phyloP scores from a whole-genome alignment of 257 asterid species.

The Anisodus acutangulus region DNA sequence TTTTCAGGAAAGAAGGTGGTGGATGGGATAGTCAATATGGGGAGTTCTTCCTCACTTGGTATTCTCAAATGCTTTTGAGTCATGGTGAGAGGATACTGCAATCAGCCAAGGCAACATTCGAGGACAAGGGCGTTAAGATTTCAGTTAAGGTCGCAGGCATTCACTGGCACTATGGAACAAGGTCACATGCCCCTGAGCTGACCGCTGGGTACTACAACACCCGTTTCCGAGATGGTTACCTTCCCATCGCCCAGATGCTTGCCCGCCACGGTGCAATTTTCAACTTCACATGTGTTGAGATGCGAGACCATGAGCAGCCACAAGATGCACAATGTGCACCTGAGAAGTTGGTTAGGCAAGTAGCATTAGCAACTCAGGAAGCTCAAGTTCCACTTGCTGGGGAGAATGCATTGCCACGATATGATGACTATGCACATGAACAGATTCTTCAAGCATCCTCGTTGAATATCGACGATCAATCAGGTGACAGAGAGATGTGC shows the following conservation, averaged over 20 bases:
- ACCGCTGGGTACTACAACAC: slow-evolving; percentile 97
- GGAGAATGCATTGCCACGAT: slow-evolving; percentile 88
- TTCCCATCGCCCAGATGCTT: slow-evolving; percentile 93
- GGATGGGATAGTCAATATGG: slow-evolving; percentile 78
- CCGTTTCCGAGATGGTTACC: slow-evolving; percentile 77
- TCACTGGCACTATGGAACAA: slow-evolving; percentile 95
- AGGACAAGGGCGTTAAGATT: slow-evolving; percentile 63
- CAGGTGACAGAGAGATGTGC: slow-evolving; percentile 68
- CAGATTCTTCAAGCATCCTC: slow-evolving; percentile 70
- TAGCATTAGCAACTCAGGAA: slow-evolving; percentile 74
- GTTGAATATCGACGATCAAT: slow-evolving; percentile 45
- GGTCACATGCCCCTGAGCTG: slow-evolving; percentile 98
- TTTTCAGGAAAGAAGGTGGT: slow-evolving; percentile 81
- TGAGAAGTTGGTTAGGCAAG: slow-evolving; percentile 84
- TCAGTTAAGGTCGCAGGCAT: slow-evolving; percentile 90
- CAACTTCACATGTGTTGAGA: slow-evolving; percentile 94
- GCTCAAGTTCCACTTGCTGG: slow-evolving; percentile 90
- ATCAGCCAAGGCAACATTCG: slow-evolving; percentile 57
- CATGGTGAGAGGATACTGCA: slow-evolving; percentile 84
- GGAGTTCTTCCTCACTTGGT: slow-evolving; percentile 92
- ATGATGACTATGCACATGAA: slow-evolving; percentile 77
- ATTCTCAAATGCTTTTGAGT: slow-evolving; percentile 75
- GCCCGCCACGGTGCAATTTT: slow-evolving; percentile 80
- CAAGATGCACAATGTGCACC: slow-evolving; percentile 91
- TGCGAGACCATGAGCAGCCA: slow-evolving; percentile 96